Evolutionary conservation across 1,284 basidiomycete genomes (phyloP), one percentile per base, ranked within the genome.

Genomic region (Cryptococcus sp.): DNA sequence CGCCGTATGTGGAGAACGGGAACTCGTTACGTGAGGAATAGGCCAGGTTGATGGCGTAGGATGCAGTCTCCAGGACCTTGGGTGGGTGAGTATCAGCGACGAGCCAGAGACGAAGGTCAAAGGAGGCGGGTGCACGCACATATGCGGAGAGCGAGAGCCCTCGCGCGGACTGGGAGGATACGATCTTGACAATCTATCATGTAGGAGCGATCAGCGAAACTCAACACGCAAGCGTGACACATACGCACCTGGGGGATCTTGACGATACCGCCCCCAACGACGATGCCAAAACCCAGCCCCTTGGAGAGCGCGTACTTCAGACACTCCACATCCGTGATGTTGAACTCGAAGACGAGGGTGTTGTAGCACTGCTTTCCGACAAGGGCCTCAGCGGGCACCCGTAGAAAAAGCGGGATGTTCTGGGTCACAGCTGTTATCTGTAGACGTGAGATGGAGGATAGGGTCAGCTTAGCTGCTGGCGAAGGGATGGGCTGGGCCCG

Each of bases 1-100:
- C 91, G 69, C 94, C 94, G 64, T 96, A 98, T 0, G 94, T 96
- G 38, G 89, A 91, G 80, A 96, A 94, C 0, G 94, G 91, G 73
- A 94, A 93, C 21, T 80, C 76, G 70, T 88, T 87, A 40, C 91
- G 82, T 61, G 85, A 85, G 3, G 91, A 87, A 77, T 97, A 98
- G n/a, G 84, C 83, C 40, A 91, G 82, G 0, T 85, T 90, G 70
- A 96, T 91, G 40, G 87, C 87, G 69, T 94, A 95, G 0, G 89
- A 83, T 16, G 89, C 79, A 0, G 91, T 93, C 71, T 95, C 92
- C 21, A 92, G 84, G 28, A 75, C 69, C 76, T 77, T 12, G 20
- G 16, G 36, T 4, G n/a, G n/a, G 43, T 12, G n/a, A 43, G 13
- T 9, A 28, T 50, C 39, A 49, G 42, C 20, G 5, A 16, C 21